Percentiles rank a stretch among this genome's conserved stretches.
phyloP scores from a whole-genome alignment of 306 rosid species.

The Acacia melanoxylon region DNA sequence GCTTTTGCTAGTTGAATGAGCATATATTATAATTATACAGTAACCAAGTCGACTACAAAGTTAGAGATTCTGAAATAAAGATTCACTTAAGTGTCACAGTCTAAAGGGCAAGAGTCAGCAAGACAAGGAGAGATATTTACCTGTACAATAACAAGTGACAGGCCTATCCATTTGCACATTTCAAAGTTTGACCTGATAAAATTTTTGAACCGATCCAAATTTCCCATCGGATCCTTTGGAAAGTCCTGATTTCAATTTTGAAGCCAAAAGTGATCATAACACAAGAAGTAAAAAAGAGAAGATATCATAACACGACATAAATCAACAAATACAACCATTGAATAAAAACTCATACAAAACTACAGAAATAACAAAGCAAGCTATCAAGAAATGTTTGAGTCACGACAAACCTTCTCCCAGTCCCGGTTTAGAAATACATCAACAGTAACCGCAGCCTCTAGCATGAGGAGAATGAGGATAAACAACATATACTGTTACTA shows the following conservation, averaged over 20 bases:
- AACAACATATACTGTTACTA: constrained; percentile 65
- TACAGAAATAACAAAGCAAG: constrained; percentile 3
- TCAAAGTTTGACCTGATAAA: constrained; percentile 63
- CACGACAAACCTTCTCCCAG: constrained; percentile 65
- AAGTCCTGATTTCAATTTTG: constrained; percentile 60
- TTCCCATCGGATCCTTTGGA: constrained; percentile 71
- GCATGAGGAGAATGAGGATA: constrained; percentile 56
- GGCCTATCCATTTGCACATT: constrained; percentile 75
- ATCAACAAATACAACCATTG: constrained; percentile 10
- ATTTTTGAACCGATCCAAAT: constrained; percentile 60
- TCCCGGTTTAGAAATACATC: constrained; percentile 70
- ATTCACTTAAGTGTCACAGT: neutral
- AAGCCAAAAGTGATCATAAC: constrained; percentile 31
- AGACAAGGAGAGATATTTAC: constrained; percentile 39
- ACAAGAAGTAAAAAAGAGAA: neutral
- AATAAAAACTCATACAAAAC: neutral
- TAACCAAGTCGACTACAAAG: constrained; percentile 11
- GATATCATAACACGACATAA: constrained; percentile 19
- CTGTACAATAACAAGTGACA: constrained; percentile 66
- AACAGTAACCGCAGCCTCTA: constrained; percentile 68
- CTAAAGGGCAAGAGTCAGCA: constrained; percentile 1
- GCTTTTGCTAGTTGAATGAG: neutral
- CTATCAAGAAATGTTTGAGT: neutral
- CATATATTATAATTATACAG: neutral
- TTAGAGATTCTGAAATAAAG: neutral